Conservation (phyloP, 306 rosid genomes). For the Abrus precatorius region DNA sequence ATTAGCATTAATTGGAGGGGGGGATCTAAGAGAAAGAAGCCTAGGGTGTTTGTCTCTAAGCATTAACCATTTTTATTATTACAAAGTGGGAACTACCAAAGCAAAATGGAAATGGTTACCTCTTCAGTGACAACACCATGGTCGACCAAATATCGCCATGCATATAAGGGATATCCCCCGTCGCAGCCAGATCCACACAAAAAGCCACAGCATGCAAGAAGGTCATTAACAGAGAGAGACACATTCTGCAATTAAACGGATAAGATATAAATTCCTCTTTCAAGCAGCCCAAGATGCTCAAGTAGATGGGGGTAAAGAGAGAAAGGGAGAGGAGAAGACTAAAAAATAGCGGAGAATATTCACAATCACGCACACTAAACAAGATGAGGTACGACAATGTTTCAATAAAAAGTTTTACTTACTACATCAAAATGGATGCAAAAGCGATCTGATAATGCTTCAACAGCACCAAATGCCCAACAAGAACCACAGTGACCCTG, state of each 20-base stretch:
- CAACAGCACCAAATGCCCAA: conserved; percentile 99
- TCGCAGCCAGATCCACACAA: conserved; percentile 91
- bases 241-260: conserved; percentile 68
- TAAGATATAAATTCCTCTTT: conserved; percentile 39
- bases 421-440: conserved; percentile 81
- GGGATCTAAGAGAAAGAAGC: conserved; percentile 22
- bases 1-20: conserved; percentile 31
- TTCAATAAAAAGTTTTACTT: conserved; percentile 34
- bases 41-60: conserved; percentile 24
- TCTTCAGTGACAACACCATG: conserved; percentile 96
- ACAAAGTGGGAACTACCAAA: conserved; percentile 15
- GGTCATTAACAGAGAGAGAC: conserved; percentile 89
- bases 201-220: conserved; percentile 94
- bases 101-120: conserved; percentile 56
- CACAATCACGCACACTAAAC: conserved; percentile 25
- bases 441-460: conserved; percentile 90
- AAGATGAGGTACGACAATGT: conserved; percentile 9
- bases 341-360: background rate
- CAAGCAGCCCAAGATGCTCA: conserved; percentile 24
- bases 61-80: conserved; percentile 17
- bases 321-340: background rate
- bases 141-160: conserved; percentile 81
- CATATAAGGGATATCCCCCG: conserved; percentile 82
- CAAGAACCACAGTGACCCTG: conserved; percentile 99
- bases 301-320: background rate